Evolutionary conservation across 2,329 filamentous ascomycete species (phyloP).

Genomic region (Aureobasidium mangrovei): DNA sequence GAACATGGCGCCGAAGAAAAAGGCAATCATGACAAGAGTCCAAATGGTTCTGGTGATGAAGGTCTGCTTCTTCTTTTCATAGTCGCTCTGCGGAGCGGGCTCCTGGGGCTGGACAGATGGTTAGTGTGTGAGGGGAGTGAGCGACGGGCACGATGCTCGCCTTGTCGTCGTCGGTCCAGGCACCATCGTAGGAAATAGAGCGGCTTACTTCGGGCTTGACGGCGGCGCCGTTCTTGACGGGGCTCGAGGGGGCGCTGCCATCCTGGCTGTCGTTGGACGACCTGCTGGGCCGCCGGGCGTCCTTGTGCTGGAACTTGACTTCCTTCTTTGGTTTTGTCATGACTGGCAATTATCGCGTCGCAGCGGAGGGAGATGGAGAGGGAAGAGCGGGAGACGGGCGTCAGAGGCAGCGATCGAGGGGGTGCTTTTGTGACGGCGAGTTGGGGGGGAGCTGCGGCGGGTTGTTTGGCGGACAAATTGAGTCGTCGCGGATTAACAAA

Average conservation of each 20-base stretch:
- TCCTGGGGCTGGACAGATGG: conserved; percentile 7
- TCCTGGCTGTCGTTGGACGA: conserved; percentile 53
- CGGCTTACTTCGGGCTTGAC: conserved; percentile 16
- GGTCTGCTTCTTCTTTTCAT: conserved; percentile 97
- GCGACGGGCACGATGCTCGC: conserved; percentile 3
- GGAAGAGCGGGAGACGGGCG: not conserved
- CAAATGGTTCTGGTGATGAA: conserved; percentile 96
- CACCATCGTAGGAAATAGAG: conserved; percentile 15
- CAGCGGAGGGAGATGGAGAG: not conserved
- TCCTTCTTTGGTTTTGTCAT: conserved; percentile 50
- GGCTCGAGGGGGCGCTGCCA: conserved; percentile 44
- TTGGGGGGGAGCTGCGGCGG: not conserved
- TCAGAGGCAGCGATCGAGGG: not conserved
- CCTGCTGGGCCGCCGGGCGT: conserved; percentile 49
- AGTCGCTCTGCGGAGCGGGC: conserved; percentile 52
- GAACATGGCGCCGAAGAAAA: conserved; percentile 88
- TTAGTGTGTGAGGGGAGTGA: not conserved
- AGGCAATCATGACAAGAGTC: conserved; percentile 94
- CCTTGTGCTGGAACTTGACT: conserved; percentile 52
- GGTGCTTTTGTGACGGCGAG: not conserved
- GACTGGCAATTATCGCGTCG: not conserved
- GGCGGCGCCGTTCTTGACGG: conserved; percentile 34
- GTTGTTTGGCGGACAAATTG: not conserved
- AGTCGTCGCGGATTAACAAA: not conserved
- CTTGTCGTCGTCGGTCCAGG: conserved; percentile 18